Evolutionary conservation across 768 basidiomycete genomes (phyloP).

Genomic region (Mycena venus): DNA sequence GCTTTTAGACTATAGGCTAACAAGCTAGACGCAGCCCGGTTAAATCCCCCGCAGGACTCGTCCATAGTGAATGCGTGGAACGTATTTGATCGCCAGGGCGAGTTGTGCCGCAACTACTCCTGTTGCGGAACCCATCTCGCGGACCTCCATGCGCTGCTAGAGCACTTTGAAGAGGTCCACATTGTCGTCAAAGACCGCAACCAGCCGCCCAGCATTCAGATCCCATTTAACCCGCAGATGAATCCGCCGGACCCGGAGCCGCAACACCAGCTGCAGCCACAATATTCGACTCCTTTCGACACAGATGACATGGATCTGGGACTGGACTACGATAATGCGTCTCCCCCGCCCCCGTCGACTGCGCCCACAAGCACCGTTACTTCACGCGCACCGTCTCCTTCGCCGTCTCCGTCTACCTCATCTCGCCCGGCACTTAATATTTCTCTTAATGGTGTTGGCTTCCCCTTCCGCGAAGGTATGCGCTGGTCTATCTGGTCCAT

Average conservation of each 20-base stretch:
- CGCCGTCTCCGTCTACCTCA: constrained; percentile 20
- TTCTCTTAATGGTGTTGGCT: constrained; percentile 25
- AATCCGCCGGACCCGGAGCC: constrained; percentile 47
- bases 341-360: constrained; percentile 41
- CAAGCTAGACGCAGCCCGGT: constrained; percentile 9
- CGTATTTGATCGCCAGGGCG: constrained; percentile 77
- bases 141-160: constrained; percentile 86
- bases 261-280: constrained; percentile 45
- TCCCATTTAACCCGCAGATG: constrained; percentile 61
- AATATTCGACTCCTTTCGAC: constrained; percentile 67
- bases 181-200: constrained; percentile 76
- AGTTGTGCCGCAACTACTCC: constrained; percentile 88
- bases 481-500: no score
- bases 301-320: constrained; percentile 89
- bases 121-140: constrained; percentile 85
- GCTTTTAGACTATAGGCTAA: constrained; percentile 26
- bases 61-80: constrained; percentile 76
- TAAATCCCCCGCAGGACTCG: constrained; percentile 29
- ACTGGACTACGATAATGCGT: constrained; percentile 62
- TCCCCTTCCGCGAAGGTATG: constrained; percentile 29
- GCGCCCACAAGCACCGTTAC: constrained; percentile 33
- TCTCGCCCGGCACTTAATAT: constrained; percentile 36
- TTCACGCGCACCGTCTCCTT: constrained; percentile 33
- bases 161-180: constrained; percentile 94
- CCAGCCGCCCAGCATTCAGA: constrained; percentile 55